Evolutionary conservation across 441 rosid genomes (phyloP).

Genomic region (Dalechampia spathulata): DNA sequence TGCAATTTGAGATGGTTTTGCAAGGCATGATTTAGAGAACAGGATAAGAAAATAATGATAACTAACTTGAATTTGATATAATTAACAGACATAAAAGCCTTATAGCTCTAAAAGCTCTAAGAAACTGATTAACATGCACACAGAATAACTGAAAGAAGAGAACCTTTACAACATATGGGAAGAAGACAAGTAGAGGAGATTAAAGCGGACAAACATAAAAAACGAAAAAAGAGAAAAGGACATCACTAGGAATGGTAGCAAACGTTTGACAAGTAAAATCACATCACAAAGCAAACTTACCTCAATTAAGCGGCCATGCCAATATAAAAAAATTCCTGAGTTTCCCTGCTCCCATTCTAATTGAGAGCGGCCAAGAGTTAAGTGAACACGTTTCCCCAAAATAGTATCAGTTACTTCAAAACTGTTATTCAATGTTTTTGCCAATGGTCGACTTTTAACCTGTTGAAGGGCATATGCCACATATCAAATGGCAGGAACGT

Average conservation of each 20-base stretch:
- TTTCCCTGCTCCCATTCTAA: slow-evolving; percentile 33
- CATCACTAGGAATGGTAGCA: not conserved
- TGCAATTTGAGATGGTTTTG: no score
- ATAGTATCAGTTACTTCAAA: slow-evolving; percentile 14
- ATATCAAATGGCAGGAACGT: slow-evolving; percentile 5
- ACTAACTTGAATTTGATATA: no score
- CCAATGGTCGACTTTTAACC: slow-evolving; percentile 29
- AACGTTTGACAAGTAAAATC: not conserved
- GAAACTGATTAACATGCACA: no score
- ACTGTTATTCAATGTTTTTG: slow-evolving; percentile 20
- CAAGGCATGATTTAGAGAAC: no score
- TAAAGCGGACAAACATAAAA: no score
- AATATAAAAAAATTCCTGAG: slow-evolving; percentile 28
- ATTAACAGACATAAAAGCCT: no score
- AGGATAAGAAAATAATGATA: no score
- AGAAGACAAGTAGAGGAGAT: not conserved
- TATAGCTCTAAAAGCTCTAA: no score
- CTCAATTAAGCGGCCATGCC: slow-evolving; percentile 37
- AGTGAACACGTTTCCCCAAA: slow-evolving; percentile 21
- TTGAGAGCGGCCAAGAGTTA: slow-evolving; percentile 32
- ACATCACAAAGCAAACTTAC: slow-evolving; percentile 4
- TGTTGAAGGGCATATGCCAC: slow-evolving; percentile 12
- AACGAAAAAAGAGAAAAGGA: not conserved
- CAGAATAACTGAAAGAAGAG: not conserved
- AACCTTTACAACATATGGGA: not conserved